These are phyloP conservation scores for Talaromyces sp. DNA, from an alignment of 2,329 filamentous ascomycete species.

Conservation along the genomic window DNA sequence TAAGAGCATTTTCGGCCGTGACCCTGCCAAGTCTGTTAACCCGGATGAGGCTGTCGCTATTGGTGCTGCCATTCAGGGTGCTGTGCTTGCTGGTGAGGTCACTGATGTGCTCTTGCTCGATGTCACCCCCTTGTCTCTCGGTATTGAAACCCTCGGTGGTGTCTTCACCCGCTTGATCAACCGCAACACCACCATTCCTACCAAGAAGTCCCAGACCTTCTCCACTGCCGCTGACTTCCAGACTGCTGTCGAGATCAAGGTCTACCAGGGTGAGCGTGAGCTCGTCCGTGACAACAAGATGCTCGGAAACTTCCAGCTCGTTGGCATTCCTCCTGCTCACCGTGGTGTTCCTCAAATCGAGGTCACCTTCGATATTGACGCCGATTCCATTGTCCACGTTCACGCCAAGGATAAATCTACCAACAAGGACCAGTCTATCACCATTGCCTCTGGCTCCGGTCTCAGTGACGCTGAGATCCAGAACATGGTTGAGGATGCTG, in stretches of 20 bases:
- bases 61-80: conserved; percentile 95
- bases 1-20: conserved; percentile 93
- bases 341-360: conserved; percentile 95
- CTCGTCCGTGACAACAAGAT: conserved; percentile 98
- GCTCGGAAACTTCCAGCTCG: conserved; percentile 98
- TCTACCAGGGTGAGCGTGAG: conserved; percentile 99
- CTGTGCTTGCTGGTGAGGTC: conserved; percentile 92
- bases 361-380: conserved; percentile 98
- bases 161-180: conserved; percentile 98
- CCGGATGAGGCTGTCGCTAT: conserved; percentile 97
- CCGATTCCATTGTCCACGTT: conserved; percentile 96
- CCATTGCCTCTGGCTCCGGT: conserved; percentile 95
- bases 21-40: conserved; percentile 97
- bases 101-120: conserved; percentile 94
- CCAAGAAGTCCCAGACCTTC: conserved; percentile 99
- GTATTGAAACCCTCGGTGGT: conserved; percentile 97
- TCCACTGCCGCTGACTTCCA: conserved; percentile 97
- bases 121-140: conserved; percentile 91
- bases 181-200: conserved; percentile 98
- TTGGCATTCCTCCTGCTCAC: conserved; percentile 92
- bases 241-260: conserved; percentile 98
- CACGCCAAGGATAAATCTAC: conserved; percentile 99
- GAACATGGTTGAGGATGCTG: conserved; percentile 95
- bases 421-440: conserved; percentile 99
- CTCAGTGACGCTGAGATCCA: conserved; percentile 92